Evolutionary conservation across 1,139 yeast species (phyloP), one percentile per base, ranked within the genome.

Genomic region (Candida labiduridarum): DNA sequence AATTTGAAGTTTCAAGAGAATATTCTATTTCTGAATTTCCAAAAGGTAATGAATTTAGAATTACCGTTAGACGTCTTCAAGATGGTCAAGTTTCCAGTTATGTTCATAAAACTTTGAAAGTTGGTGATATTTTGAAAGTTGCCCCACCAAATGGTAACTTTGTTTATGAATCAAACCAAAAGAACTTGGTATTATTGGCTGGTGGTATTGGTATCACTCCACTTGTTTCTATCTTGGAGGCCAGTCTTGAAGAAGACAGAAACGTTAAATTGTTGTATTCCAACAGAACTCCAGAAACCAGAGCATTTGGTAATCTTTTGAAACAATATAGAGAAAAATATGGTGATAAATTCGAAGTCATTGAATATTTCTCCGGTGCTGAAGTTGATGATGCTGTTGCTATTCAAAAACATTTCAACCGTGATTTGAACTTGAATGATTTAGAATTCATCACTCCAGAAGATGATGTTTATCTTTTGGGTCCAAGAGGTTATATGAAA

Each of bases 131-230:
- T 3, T 54, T 85, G 8, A 71, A 72, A 46, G 74, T 85, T 34
- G 73, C 84, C 47, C 81, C 89, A 12, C 91, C 91, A 41, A 72
- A 74, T 25, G 91, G 90, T 40, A 78, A 76, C 49, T 79, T 84
- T 56, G 67, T 62, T 2, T 72, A 77, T 59, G 55, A 58, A 9
- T 50, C 54, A 3, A 55, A 61, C 18, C 44, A 29, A 10, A 75
- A 77, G 25, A 69, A 78, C 19, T 70, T 81, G 2, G 59, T 69
- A 9, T 64, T 84, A 41, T 65, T 83, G 48, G 77, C 82, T 29
- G 87, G 85, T 48, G 91, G 90, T 49, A 83, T 84, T 56, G 91
- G 90, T 55, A 79, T 84, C 51, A 85, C 90, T 2, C 90, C 91
- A 41, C 56, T 83, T 49, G 60, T 83, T 45, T 69, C 87, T 8